phyloP scores from a whole-genome alignment of 441 rosid genomes.

The Mallotus japonicus region DNA sequence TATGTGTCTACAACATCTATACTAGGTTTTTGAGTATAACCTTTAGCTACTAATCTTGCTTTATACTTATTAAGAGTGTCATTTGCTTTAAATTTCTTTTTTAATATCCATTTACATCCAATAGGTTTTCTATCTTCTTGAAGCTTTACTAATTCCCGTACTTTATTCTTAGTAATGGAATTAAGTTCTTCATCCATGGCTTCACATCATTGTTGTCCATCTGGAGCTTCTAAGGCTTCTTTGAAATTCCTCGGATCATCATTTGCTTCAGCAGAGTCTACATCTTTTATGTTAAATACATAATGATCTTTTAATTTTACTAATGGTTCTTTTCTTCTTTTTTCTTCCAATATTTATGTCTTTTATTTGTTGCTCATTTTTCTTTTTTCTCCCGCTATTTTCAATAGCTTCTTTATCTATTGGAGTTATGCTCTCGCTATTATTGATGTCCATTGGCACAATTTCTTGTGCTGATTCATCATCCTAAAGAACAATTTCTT shows the following conservation, averaged over 20 bases:
- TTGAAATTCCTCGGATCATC: neutral
- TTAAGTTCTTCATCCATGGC: neutral
- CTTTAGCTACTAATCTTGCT: too few species aligned
- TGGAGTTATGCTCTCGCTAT: too few species aligned
- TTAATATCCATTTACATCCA: too few species aligned
- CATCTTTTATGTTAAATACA: neutral
- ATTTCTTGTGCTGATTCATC: neutral
- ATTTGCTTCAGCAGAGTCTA: neutral
- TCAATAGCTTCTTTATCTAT: too few species aligned
- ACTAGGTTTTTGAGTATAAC: neutral
- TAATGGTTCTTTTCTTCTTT: too few species aligned
- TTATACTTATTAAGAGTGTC: too few species aligned
- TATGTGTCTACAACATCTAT: neutral
- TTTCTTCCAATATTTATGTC: neutral
- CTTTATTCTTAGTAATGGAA: too few species aligned
- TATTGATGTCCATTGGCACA: neutral
- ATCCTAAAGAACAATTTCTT: too few species aligned
- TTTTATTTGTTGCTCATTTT: too few species aligned
- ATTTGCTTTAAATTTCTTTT: too few species aligned
- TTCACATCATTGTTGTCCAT: neutral
- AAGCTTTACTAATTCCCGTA: neutral
- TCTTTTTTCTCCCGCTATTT: too few species aligned
- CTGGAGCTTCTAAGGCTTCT: neutral
- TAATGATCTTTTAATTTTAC: too few species aligned
- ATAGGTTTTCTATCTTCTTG: neutral